Evolutionary conservation across 345 rosid genomes (phyloP).

Genomic region (Eucalyptus polybractea): DNA sequence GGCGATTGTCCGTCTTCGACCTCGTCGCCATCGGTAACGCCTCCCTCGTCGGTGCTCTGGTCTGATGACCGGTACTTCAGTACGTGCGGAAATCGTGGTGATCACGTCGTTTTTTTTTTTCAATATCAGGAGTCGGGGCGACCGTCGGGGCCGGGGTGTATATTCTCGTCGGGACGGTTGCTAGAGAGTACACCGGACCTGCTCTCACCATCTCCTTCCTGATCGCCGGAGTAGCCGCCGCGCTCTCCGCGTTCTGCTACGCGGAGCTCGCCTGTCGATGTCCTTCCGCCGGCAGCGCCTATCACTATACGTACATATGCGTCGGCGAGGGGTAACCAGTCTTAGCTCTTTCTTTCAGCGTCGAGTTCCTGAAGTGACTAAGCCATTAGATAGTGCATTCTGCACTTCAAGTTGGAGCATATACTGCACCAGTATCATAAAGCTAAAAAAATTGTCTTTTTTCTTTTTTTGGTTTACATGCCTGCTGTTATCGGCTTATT

Average conservation of each 20-base stretch:
- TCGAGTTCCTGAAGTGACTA: neutral
- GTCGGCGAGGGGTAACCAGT: conserved; percentile 73
- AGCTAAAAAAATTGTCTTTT: neutral
- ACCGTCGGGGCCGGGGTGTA: conserved; percentile 98
- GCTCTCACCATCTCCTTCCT: conserved; percentile 85
- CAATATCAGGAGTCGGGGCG: conserved; percentile 68
- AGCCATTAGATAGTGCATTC: neutral
- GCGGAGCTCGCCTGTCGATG: conserved; percentile 94
- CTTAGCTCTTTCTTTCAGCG: neutral
- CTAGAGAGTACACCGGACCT: conserved; percentile 96
- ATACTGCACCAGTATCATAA: neutral
- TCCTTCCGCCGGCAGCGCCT: conserved; percentile 99
- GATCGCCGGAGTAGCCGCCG: conserved; percentile 89
- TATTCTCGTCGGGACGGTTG: conserved; percentile 92
- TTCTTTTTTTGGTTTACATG: neutral
- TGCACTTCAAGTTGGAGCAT: neutral
- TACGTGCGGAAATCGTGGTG: neutral
- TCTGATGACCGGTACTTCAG: neutral
- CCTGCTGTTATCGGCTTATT: neutral
- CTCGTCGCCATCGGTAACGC: conserved; percentile 65
- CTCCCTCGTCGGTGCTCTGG: neutral
- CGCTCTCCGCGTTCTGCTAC: conserved; percentile 91
- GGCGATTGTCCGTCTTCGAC: conserved; percentile 47
- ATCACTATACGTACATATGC: conserved; percentile 89
- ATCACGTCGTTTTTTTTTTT: neutral